Base-by-base conservation (phyloP, 495 filamentous ascomycete species). In the Penicillium daleae region DNA sequence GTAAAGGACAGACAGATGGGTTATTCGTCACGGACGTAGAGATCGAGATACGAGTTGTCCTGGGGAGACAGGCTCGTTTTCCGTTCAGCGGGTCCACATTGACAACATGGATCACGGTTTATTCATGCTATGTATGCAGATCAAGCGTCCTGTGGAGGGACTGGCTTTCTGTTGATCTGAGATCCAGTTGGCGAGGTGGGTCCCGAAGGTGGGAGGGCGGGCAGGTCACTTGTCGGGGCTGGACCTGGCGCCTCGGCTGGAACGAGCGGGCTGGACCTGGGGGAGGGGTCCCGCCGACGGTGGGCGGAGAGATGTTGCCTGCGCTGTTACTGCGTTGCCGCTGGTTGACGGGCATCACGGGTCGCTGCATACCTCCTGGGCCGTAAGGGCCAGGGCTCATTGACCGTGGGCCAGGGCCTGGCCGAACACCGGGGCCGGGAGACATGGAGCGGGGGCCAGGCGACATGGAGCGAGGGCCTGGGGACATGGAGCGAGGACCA, bases 361-460 rank as follows among this genome's bases (percentile, higher is more conserved):
- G 82, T 24, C 73, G 71, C 52, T 79, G 80, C 63, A 82, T 71
- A 13, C 77, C 78, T 2, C 79, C 76, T 10, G 56, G 66, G 21
- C 80, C 79, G 56, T 85, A 82, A 12, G 80, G 80, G 24, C 78
- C 82, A 21, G 84, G 84, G 56, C 82, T 84, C 83, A 84, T 82
- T 9, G 85, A 76, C 56, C 82, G 79, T 61, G 26, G 49, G 17
- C 42, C 42, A 46, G 83, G 81, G 32, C 65, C 72, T 33, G 70
- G 71, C 31, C 70, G 71, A 48, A 70, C 69, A 27, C 70, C 42
- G 10, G 59, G 73, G n/a, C 70, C 71, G 27, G 76, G 77, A 32
- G 78, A 68, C 74, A 80, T 76, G 19, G 77, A 66, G 46, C 75
- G 75, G 9, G 64, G 66, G 15, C 56, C 64, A 32, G 62, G 59